Evolutionary conservation across 345 rosid genomes (phyloP).

Genomic region (Bruguiera gymnorhiza): DNA sequence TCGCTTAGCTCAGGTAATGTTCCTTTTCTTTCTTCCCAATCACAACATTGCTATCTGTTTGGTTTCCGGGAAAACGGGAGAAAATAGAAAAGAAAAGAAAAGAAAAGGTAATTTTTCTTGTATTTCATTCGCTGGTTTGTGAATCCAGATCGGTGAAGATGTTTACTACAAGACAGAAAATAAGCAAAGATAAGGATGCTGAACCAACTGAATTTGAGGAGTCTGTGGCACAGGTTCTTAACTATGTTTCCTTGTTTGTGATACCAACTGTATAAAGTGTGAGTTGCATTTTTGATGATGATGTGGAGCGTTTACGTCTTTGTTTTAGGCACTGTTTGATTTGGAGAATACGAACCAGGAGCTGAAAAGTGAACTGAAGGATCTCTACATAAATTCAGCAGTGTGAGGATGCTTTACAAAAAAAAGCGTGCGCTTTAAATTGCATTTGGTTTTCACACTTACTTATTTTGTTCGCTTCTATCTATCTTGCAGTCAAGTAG

Average conservation of each 20-base stretch:
- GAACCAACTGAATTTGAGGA: conserved; percentile 84
- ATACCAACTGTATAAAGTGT: background rate
- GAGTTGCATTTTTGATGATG: background rate
- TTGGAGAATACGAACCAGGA: conserved; percentile 76
- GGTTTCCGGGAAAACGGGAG: background rate
- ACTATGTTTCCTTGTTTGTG: background rate
- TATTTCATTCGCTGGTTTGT: no score
- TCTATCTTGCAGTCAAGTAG: conserved; percentile 55
- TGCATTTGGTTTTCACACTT: background rate
- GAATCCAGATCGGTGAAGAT: conserved; percentile 33
- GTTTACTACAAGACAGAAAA: conserved; percentile 73
- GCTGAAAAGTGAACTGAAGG: conserved; percentile 82
- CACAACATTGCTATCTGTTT: background rate
- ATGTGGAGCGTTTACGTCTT: background rate
- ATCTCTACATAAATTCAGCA: conserved; percentile 73
- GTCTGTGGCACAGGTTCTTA: conserved; percentile 69
- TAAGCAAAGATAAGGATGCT: conserved; percentile 72
- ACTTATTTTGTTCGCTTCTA: background rate
- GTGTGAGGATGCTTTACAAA: conserved; percentile 38
- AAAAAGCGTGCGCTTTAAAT: background rate
- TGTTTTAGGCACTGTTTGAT: conserved; percentile 65
- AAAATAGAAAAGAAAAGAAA: background rate
- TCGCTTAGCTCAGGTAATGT: background rate
- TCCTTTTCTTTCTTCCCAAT: no score
- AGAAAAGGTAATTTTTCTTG: no score